These are phyloP conservation scores for Rubroshorea leprosula DNA, from an alignment of 345 rosid species.

Conservation along the genomic window DNA sequence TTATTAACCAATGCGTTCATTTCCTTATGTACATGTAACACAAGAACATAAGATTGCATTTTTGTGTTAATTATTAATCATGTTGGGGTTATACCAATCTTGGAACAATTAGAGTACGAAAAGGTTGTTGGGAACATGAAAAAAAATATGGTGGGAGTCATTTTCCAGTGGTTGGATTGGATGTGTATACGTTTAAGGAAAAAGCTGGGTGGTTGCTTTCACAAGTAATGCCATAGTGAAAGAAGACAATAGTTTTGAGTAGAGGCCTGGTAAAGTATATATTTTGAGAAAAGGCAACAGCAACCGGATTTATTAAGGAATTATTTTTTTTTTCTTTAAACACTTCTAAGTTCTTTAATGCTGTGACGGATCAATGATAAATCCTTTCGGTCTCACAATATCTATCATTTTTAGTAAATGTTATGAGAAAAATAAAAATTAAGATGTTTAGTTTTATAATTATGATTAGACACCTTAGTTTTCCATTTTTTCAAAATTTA, in stretches of 20 bases:
- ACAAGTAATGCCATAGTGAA: constrained; percentile 36
- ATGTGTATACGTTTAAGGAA: constrained; percentile 7
- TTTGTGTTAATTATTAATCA: constrained; percentile 12
- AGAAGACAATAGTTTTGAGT: constrained; percentile 33
- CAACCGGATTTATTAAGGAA: constrained; percentile 7
- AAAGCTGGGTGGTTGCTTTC: constrained; percentile 37
- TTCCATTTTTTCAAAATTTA: no score
- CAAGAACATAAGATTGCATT: no score
- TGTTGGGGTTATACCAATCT: constrained; percentile 30
- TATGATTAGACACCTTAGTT: no score
- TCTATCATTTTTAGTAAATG: no score
- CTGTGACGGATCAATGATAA: no score
- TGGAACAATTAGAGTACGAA: constrained; percentile 19
- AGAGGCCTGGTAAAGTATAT: constrained; percentile 48
- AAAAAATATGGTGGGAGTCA: constrained; percentile 20
- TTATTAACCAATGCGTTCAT: no score
- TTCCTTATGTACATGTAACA: no score
- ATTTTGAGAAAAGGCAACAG: constrained; percentile 4
- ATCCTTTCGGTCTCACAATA: no score
- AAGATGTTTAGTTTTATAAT: no score
- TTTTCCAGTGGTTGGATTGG: constrained; percentile 15
- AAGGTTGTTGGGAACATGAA: neutral
- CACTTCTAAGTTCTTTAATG: no score
- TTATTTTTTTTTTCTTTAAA: neutral
- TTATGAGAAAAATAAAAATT: no score